Conservation (phyloP, 768 basidiomycete genomes). For the Macrolepiota albuminosa region DNA sequence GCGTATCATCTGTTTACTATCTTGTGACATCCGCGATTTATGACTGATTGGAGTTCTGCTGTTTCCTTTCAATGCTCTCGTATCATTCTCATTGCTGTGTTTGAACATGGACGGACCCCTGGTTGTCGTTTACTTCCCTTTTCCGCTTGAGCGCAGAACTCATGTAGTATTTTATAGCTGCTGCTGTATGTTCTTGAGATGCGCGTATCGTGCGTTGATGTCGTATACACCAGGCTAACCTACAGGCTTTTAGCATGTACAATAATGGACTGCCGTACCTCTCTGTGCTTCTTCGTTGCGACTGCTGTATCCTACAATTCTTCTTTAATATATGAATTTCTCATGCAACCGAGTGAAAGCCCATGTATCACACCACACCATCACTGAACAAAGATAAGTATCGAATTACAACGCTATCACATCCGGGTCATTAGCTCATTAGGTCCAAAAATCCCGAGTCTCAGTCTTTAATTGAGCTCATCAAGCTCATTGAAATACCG, state of each 20-base stretch:
- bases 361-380: not conserved
- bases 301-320: not conserved
- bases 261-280: not conserved
- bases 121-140: not conserved
- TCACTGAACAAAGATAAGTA: not conserved
- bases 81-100: not conserved
- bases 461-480: not conserved
- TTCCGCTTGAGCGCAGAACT: not conserved
- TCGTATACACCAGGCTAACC: slow-evolving; percentile 1
- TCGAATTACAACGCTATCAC: not conserved
- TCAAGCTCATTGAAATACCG: not conserved
- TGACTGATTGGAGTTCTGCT: not conserved
- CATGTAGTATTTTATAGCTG: not conserved
- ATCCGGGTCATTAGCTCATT: not conserved
- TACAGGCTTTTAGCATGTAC: slow-evolving; percentile 1
- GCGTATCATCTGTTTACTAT: not conserved
- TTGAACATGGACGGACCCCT: not conserved
- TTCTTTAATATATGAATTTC: not conserved
- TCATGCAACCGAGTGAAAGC: not conserved
- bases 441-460: not conserved
- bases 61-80: not conserved
- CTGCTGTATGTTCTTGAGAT: not conserved
- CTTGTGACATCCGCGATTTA: not conserved
- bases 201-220: not conserved
- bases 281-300: not conserved